Percentiles rank a stretch among this genome's conserved stretches.
Evolutionary conservation across 2,329 filamentous ascomycete species (phyloP).

Genomic region (Fusarium stilboides): DNA sequence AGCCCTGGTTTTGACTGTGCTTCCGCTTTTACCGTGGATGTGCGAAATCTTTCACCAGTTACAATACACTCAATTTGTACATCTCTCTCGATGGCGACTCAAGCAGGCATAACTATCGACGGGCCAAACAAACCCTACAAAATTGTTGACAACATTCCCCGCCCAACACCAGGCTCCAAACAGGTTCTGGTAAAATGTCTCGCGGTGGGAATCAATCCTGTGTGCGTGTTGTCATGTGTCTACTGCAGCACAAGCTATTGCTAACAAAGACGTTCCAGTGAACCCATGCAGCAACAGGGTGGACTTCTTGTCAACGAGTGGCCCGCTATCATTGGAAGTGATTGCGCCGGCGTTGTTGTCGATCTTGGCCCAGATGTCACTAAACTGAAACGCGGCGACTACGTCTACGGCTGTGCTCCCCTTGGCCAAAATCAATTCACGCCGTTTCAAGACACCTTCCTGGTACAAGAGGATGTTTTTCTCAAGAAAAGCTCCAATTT

Average conservation of each 20-base stretch:
- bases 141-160: slow-evolving; percentile 43
- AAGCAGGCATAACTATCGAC: slow-evolving; percentile 41
- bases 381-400: slow-evolving; percentile 54
- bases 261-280: slow-evolving; percentile 39
- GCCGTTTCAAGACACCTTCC: slow-evolving; percentile 58
- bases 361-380: slow-evolving; percentile 50
- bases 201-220: slow-evolving; percentile 55
- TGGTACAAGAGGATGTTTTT: slow-evolving; percentile 55
- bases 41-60: too few relatives aligned
- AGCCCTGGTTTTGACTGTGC: too few relatives aligned
- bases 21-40: too few relatives aligned
- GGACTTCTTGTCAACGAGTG: slow-evolving; percentile 53
- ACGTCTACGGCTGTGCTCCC: slow-evolving; percentile 55
- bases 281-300: slow-evolving; percentile 53
- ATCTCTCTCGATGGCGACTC: slow-evolving; percentile 28
- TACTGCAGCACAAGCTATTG: fast-evolving
- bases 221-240: slow-evolving; percentile 46
- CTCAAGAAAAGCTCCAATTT: slow-evolving; percentile 52
- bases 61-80: too few relatives aligned
- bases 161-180: slow-evolving; percentile 50
- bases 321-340: slow-evolving; percentile 58
- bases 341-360: slow-evolving; percentile 54
- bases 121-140: slow-evolving; percentile 39
- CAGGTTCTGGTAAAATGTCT: slow-evolving; percentile 57
- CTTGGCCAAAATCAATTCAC: slow-evolving; percentile 53